These are phyloP conservation scores for Phaeodactylum tricornutum DNA, from an alignment of 108 stramenopile species.

Conservation along the genomic window DNA sequence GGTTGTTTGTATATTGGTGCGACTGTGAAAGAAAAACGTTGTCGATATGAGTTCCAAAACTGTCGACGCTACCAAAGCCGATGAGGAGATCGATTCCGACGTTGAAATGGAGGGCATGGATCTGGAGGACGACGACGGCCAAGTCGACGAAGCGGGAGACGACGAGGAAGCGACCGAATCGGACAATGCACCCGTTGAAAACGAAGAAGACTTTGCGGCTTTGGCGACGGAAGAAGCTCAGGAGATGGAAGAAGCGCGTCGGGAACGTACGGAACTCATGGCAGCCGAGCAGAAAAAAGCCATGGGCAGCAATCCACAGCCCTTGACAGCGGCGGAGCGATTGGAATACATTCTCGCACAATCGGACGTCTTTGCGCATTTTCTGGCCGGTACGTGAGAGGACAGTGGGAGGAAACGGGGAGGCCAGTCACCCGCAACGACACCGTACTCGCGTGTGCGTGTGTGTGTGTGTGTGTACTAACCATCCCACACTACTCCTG, in stretches of 20 bases:
- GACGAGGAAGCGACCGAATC: slow-evolving; percentile 7
- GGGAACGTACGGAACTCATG: slow-evolving; percentile 64
- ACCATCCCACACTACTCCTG: too few species aligned
- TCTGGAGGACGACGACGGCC: slow-evolving; percentile 32
- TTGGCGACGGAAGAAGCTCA: slow-evolving; percentile 20
- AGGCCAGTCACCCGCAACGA: too few species aligned
- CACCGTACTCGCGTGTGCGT: too few species aligned
- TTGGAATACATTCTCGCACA: slow-evolving; percentile 90
- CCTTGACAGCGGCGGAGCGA: too few species aligned
- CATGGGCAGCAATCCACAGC: slow-evolving; percentile 11
- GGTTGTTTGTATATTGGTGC: too few species aligned
- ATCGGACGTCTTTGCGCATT: slow-evolving; percentile 97
- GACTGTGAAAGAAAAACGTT: too few species aligned
- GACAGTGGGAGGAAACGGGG: background rate
- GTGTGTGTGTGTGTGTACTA: too few species aligned
- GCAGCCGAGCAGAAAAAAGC: slow-evolving; percentile 33
- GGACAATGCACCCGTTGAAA: slow-evolving; percentile 12
- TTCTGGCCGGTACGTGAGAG: slow-evolving; percentile 67
- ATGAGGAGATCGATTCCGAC: slow-evolving; percentile 36
- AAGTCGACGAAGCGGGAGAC: slow-evolving; percentile 2
- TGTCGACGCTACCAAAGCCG: too few species aligned
- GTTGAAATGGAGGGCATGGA: slow-evolving; percentile 49
- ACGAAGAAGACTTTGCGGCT: slow-evolving; percentile 22
- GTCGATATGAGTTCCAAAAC: too few species aligned
- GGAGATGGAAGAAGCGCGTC: slow-evolving; percentile 54